phyloP scores from a whole-genome alignment of 192 early-diverging fungal species.

The Podila minutissima region DNA sequence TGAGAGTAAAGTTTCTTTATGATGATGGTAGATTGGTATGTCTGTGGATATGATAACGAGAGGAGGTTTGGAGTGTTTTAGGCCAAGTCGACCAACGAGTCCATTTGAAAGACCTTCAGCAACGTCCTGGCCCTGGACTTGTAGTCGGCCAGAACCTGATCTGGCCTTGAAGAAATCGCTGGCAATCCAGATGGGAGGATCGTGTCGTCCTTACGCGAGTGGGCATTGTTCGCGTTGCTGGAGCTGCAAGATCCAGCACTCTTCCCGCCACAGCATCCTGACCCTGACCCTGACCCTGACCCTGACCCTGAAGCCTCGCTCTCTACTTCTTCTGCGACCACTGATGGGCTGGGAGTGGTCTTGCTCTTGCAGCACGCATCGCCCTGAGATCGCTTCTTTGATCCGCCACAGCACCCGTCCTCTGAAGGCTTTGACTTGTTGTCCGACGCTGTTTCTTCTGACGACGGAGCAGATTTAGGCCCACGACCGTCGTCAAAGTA shows the following conservation, averaged over 20 bases:
- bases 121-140: conserved; percentile 12
- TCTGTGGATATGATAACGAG: background rate
- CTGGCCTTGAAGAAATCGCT: conserved; percentile 15
- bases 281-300: background rate
- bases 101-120: conserved; percentile 19
- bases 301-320: background rate
- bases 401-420: conserved; percentile 23
- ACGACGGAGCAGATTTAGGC: background rate
- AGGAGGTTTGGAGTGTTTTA: background rate
- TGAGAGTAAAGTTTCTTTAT: background rate
- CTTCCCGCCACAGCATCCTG: conserved; percentile 7
- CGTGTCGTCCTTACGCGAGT: background rate
- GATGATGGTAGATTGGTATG: background rate
- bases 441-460: background rate
- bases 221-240: background rate
- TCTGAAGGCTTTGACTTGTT: background rate
- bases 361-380: conserved; percentile 27
- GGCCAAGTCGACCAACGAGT: conserved; percentile 2
- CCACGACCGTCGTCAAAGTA: conserved; percentile 35
- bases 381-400: background rate
- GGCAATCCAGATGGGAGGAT: background rate
- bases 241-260: background rate
- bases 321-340: background rate
- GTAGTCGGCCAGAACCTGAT: conserved; percentile 27
- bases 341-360: background rate